Evolutionary conservation across 148 eudicot genomes (phyloP).

Genomic region (Vaccinium macrocarpon): DNA sequence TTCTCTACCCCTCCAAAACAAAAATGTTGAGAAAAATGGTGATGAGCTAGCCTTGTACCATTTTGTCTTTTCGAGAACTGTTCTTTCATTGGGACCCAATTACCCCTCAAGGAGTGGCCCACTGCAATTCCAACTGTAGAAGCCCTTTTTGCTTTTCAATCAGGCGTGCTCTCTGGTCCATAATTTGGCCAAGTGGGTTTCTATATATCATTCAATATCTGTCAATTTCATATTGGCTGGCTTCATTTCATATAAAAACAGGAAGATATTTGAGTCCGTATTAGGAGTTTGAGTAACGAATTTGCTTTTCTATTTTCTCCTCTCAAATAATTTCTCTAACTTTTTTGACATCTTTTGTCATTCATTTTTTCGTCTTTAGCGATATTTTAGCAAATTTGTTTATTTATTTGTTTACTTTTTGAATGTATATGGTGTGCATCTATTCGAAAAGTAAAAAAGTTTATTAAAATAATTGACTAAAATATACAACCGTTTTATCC

Average conservation of each 20-base stretch:
- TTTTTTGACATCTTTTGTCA: too few relatives aligned
- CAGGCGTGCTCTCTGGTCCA: slow-evolving; percentile 8
- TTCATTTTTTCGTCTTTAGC: too few relatives aligned
- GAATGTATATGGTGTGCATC: too few relatives aligned
- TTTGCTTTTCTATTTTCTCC: too few relatives aligned
- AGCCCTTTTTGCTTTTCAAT: slow-evolving; percentile 10
- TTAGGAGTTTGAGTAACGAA: not conserved
- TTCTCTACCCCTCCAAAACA: not conserved
- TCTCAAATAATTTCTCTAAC: too few relatives aligned
- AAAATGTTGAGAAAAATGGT: not conserved
- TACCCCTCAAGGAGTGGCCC: slow-evolving; percentile 10
- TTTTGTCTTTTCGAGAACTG: not conserved
- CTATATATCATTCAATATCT: not conserved
- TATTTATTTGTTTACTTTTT: too few relatives aligned
- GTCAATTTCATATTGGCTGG: not conserved
- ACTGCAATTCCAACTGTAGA: slow-evolving; percentile 11
- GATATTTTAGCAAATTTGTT: too few relatives aligned
- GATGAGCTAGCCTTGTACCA: slow-evolving; percentile 5
- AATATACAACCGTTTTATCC: too few relatives aligned
- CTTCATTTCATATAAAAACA: not conserved
- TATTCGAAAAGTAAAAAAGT: too few relatives aligned
- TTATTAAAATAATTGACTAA: too few relatives aligned
- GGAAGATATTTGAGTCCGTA: not conserved
- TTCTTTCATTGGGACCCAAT: slow-evolving; percentile 9
- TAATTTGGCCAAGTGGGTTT: not conserved